Evolutionary conservation across 257 asterid species (phyloP), one percentile per base, ranked within the genome.

Genomic region (Fraxinus pennsylvanica): DNA sequence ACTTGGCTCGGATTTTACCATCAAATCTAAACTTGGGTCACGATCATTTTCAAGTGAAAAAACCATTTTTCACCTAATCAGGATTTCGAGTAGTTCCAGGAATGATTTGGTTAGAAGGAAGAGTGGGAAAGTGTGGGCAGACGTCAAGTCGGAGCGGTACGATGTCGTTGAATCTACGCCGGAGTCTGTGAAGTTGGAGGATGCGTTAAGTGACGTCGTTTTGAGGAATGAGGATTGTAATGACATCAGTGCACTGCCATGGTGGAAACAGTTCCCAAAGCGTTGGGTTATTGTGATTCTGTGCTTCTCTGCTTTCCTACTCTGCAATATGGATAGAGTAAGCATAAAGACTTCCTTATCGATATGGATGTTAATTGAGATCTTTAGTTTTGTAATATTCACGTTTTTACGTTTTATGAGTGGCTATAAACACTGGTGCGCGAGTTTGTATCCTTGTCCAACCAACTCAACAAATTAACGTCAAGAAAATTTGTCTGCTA

Each of bases 281-380:
- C 94, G 97, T 78, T 91, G 98, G 98, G 89, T 91, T 71, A 93
- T 93, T 73, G 98, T 93, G 82, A 74, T 93, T 9, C 94, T 93
- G 63, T 93, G 98, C 83, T 93, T 87, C 87, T 87, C 93, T 5
- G 92, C 96, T 67, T 93, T 93, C 79, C 88, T 93, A 39, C 96
- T 93, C 7, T 93, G 97, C 91, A 93, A 93, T 71, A 93, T 91
- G 98, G 98, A 93, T 75, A 90, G 98, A 88, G 98, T 93, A 83
- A 91, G 87, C 75, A 35, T 47, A 25, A 8, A 22, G 3, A 54
- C 7, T 54, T 54, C 27, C 25, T n/a, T 9, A 6, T 54, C n/a
- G 27, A n/a, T 17, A 63, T 22, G 33, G 35, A 63, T 22, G 29
- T 8, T 61, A 9, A 7, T 21, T 21, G 68, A 61, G 68, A 9